These are phyloP conservation scores for Talaromyces rugulosus DNA, from an alignment of 2,329 filamentous ascomycete species.

Conservation along the genomic window DNA sequence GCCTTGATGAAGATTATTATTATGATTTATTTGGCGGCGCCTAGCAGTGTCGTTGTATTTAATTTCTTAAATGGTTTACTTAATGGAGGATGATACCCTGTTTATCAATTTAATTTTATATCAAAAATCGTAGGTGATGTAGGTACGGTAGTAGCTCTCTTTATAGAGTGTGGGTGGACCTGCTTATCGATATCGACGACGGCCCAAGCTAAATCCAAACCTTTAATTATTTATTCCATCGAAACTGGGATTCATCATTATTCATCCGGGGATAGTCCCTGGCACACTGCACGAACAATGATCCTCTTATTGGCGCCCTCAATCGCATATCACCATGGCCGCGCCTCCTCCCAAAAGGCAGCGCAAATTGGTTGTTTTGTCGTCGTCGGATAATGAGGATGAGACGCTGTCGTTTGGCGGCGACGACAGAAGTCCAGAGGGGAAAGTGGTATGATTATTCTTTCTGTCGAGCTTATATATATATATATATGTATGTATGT, in stretches of 20 bases:
- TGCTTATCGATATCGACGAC: not conserved
- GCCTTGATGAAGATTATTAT: slow-evolving; percentile 87
- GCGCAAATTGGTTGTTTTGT: slow-evolving; percentile 26
- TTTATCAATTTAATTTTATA: not conserved
- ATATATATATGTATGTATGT: not conserved
- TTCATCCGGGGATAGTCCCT: not conserved
- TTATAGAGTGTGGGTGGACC: no score
- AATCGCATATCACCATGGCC: slow-evolving; percentile 25
- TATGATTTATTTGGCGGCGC: slow-evolving; percentile 65
- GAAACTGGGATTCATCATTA: not conserved
- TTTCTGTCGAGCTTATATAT: not conserved
- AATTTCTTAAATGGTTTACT: not conserved
- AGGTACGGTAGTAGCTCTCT: no score
- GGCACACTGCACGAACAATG: not conserved
- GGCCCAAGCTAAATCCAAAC: not conserved
- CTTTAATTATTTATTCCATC: not conserved
- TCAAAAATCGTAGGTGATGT: no score
- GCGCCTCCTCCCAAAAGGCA: slow-evolving; percentile 34
- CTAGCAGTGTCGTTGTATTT: not conserved
- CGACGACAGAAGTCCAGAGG: not conserved
- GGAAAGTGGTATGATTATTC: not conserved
- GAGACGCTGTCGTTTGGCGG: not conserved
- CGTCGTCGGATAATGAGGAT: slow-evolving; percentile 21
- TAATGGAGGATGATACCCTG: not conserved
- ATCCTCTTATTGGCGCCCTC: not conserved